Evolutionary conservation across 805 yeast species (phyloP), one percentile per base, ranked within the genome.

Genomic region (Kodamaea laetipori): DNA sequence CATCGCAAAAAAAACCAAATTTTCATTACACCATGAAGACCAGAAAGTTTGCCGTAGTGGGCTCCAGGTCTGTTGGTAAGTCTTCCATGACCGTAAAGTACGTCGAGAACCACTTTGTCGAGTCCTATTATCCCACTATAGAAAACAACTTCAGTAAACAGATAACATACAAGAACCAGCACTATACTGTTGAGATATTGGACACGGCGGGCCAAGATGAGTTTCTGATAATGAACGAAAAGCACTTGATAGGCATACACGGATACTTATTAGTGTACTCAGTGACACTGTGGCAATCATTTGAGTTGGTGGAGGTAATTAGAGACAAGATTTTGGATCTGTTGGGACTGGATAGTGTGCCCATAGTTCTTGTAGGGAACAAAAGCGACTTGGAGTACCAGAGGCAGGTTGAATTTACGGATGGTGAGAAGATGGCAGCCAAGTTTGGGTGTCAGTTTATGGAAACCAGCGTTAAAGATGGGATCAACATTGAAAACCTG

Each of bases 131-230:
- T 63, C 97, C 97, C 23, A 90, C 97, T 4, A 86, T 87, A 49
- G 95, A 88, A 61, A 88, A 86, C 64, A 90, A 86, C 63, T 86
- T 86, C 64, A 74, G 81, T 58, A 88, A 86, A 60, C 73, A 75
- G 26, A 74, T 89, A 57, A 74, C 73, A 46, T 79, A 84, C 61
- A 78, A 84, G 48, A 85, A 84, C 48, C 84, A 81, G 53, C 86
- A 84, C 42, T 90, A 85, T 60, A 82, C 82, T 41, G 79, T 90
- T 18, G 96, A 89, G 61, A 86, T 90, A 42, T 69, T 89, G 47
- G 97, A 90, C 58, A 90, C 97, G 0, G 96, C 96, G 0, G 97
- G 97, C 6, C 95, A 88, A 68, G 96, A 89, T 63, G 96, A 89
- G 68, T 86, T 83, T 60, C 78, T 88, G 38, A 80, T 86, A 50